Base-by-base conservation (phyloP, 31 red algal genomes). In the Odonthalia washingtoniensis region DNA sequence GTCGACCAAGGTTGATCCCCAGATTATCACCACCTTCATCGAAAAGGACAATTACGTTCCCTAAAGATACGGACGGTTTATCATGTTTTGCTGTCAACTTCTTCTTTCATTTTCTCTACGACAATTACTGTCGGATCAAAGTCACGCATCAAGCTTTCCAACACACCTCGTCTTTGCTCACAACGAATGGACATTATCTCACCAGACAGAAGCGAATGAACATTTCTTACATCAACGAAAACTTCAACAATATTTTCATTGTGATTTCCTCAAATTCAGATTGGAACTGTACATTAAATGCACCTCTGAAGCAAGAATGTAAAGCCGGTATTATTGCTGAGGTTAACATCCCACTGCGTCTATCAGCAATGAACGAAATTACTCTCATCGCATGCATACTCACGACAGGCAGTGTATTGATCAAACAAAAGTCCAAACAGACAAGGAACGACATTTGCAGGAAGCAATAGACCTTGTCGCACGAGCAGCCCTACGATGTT, bases 391-490 rank as follows among this genome's bases (percentile, higher is more conserved):
- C n/a, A n/a, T n/a, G n/a, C 66, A 42, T 69, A 65, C 63, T 94
- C 91, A 3, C 91, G 84, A 61, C 91, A 94, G 16, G 62, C 40
- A 26, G 85, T 40, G 52, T 94, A 84, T 40, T 41, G 65, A 46
- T 95, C 93, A 74, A 91, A 35, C 16, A 85, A 39, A 24, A 95
- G 53, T 21, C 67, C 75, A 68, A 91, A 91, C 31, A 91, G 64
- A 27, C 67, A 84, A 9, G 79, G 72, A 5, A 95, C 84, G 14
- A 95, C 61, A 37, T 75, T 85, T 52, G 88, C 89, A 24, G 93
- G 88, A 60, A 95, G 84, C 21, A 91, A 41, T 42, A 95, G 73
- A 41, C 88, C 88, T 72, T 95, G 93, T 18, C 93, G 81, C 39
- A 91, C 93, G 34, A 88, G 80, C 49, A 95, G 66, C 46, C 89